These are phyloP conservation scores for Wickerhamomyces ciferrii DNA, from an alignment of 805 yeast species.

Conservation along the genomic window DNA sequence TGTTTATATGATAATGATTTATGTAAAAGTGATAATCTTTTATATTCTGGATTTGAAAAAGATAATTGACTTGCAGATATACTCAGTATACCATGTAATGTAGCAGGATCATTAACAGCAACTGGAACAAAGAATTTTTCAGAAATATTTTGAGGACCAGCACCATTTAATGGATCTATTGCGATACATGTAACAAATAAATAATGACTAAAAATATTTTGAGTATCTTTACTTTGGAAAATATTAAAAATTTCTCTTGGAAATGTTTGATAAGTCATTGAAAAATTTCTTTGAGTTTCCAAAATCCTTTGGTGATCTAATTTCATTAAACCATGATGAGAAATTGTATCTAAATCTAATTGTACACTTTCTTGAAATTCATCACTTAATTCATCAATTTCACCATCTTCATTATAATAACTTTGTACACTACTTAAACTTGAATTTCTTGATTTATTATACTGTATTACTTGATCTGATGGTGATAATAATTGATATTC, in stretches of 20 bases:
- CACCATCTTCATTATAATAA: background rate
- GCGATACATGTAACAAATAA: slow-evolving; percentile 7
- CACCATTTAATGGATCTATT: slow-evolving; percentile 8
- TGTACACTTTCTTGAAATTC: background rate
- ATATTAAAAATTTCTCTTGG: background rate
- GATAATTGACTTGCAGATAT: slow-evolving; percentile 10
- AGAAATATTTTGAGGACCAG: slow-evolving; percentile 11
- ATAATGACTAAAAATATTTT: slow-evolving; percentile 5
- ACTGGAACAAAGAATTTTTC: slow-evolving; percentile 10
- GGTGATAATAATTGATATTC: background rate
- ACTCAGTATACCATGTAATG: slow-evolving; percentile 9
- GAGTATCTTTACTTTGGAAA: slow-evolving; percentile 4
- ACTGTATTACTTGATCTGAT: background rate
- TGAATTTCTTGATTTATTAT: background rate
- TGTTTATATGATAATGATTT: slow-evolving; percentile 9
- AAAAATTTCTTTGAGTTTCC: slow-evolving; percentile 1
- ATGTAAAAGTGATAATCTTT: slow-evolving; percentile 4
- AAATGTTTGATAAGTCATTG: slow-evolving; percentile 1
- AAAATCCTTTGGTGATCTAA: background rate
- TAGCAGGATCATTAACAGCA: slow-evolving; percentile 9
- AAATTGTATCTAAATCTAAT: background rate
- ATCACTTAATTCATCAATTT: background rate
- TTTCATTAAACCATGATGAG: slow-evolving; percentile 1
- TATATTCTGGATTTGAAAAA: slow-evolving; percentile 5
- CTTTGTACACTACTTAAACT: background rate